phyloP scores from a whole-genome alignment of 495 filamentous ascomycete species.

The Aspergillus bridgeri region DNA sequence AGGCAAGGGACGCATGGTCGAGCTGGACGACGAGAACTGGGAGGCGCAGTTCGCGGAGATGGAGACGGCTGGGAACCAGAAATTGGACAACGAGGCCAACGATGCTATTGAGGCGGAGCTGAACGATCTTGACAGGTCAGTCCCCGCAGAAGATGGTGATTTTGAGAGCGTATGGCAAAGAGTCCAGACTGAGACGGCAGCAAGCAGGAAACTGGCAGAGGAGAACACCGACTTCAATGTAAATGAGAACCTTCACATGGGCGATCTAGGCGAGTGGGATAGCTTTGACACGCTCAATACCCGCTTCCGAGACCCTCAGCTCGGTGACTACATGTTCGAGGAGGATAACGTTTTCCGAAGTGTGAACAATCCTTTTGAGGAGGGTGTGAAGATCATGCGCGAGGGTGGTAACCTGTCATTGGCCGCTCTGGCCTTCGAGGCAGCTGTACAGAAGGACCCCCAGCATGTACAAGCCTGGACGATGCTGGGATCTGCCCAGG shows the following conservation, averaged over 20 bases:
- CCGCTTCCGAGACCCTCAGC: slow-evolving; percentile 62
- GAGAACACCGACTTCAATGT: slow-evolving; percentile 56
- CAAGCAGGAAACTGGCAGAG: slow-evolving; percentile 64
- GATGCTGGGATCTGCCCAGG: slow-evolving; percentile 83
- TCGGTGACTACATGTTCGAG: slow-evolving; percentile 93
- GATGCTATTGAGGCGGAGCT: slow-evolving; percentile 83
- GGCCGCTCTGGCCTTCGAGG: slow-evolving; percentile 94
- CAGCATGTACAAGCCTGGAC: slow-evolving; percentile 91
- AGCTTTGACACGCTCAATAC: slow-evolving; percentile 63
- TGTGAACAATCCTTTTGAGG: slow-evolving; percentile 76
- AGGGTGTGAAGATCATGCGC: slow-evolving; percentile 86
- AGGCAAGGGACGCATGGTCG: slow-evolving; percentile 86
- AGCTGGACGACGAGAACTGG: slow-evolving; percentile 92
- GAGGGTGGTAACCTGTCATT: slow-evolving; percentile 91
- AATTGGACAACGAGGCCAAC: slow-evolving; percentile 66
- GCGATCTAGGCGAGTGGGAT: slow-evolving; percentile 67
- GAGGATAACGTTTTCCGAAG: slow-evolving; percentile 83
- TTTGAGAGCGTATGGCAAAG: slow-evolving; percentile 89
- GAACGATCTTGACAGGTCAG: slow-evolving; percentile 86
- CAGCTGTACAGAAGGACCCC: slow-evolving; percentile 85
- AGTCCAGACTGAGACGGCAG: slow-evolving; percentile 74
- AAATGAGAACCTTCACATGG: slow-evolving; percentile 57
- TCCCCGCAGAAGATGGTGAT: slow-evolving; percentile 63
- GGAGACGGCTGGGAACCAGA: slow-evolving; percentile 63
- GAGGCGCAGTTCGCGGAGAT: slow-evolving; percentile 92